Base-by-base conservation (phyloP, 1,284 basidiomycete genomes). In the Sanghuangporus weigelae region DNA sequence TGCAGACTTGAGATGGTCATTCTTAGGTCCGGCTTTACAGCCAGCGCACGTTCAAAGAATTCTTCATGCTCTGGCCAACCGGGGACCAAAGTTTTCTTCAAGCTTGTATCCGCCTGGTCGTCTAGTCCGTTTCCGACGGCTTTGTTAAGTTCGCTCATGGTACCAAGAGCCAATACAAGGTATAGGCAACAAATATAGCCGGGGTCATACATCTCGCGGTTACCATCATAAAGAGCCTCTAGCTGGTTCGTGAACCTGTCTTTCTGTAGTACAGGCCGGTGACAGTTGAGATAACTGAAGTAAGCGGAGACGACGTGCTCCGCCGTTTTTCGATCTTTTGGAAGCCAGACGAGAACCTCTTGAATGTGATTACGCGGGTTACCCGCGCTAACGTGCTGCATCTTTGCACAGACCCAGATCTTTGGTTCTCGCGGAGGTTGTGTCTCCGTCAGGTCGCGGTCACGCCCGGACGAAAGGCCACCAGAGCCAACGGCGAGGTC, bases 41-140 rank as follows among this genome's bases (percentile, higher is more conserved):
- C 79, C 3, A 93, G 74, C 3, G 90, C 90, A 35, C 86, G 80
- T 66, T 89, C 84, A 73, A 92, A 92, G 72, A 93, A 91, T 69
- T 92, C 89, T 63, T 89, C 87, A 65, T 91, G 87, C 39, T 84
- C 83, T 6, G 90, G 90, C 90, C 90, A 93, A 63, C 86, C 85
- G 1, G 75, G 71, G 7, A 86, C 84, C 77, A 91, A 81, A n/a
- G 87, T 76, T 66, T 82, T 83, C 73, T 84, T 83, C 26, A 66
- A 59, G 40, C 48, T 59, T 16, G 48, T 49, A 36, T 53, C 50
- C 39, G 11, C 11, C 2, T 67, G 42, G 12, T 69, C 67, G 31
- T 68, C 65, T 63, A 57, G 70, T 60, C 72, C 67, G 57, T 66
- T 68, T 38, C 71, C 71, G 26, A 69, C 76, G 71, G 64, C 75